Conservation (phyloP, 2,329 filamentous ascomycete genomes). For the Colletotrichum australisinense region DNA sequence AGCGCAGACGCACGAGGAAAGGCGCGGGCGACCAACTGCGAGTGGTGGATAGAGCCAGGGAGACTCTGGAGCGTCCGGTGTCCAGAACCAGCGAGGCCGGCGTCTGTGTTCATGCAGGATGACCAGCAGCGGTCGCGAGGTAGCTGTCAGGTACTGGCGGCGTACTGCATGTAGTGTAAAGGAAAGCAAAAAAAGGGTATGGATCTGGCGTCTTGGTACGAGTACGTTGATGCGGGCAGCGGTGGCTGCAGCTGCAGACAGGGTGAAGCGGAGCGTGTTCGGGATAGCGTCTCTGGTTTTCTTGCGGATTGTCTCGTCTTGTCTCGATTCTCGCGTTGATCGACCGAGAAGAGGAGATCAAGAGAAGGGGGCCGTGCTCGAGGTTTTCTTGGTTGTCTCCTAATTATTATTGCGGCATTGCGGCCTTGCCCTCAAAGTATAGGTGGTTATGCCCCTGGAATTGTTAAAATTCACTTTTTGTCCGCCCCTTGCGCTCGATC, state of each 20-base stretch:
- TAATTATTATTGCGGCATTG: not conserved
- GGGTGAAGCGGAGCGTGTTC: conserved; percentile 18
- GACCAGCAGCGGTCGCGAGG: not conserved
- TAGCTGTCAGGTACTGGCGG: conserved; percentile 1
- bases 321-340: conserved; percentile 32
- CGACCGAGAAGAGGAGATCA: conserved; percentile 18
- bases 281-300: conserved; percentile 13
- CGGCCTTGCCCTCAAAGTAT: not conserved
- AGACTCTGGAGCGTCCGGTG: conserved; percentile 55
- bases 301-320: conserved; percentile 22
- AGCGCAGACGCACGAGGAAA: not conserved
- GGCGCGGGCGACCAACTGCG: not conserved
- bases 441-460: not conserved
- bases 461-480: not conserved
- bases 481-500: conserved; percentile 10
- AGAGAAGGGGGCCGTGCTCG: conserved; percentile 24
- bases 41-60: conserved; percentile 54
- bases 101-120: not conserved
- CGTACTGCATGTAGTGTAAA: not conserved
- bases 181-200: not conserved
- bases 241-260: conserved; percentile 1
- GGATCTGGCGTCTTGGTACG: conserved; percentile 3
- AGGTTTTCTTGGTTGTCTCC: not conserved
- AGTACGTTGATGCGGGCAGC: not conserved
- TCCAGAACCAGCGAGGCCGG: not conserved